Conservation (phyloP, 805 yeast genomes). For the Lipomyces oligophaga region DNA sequence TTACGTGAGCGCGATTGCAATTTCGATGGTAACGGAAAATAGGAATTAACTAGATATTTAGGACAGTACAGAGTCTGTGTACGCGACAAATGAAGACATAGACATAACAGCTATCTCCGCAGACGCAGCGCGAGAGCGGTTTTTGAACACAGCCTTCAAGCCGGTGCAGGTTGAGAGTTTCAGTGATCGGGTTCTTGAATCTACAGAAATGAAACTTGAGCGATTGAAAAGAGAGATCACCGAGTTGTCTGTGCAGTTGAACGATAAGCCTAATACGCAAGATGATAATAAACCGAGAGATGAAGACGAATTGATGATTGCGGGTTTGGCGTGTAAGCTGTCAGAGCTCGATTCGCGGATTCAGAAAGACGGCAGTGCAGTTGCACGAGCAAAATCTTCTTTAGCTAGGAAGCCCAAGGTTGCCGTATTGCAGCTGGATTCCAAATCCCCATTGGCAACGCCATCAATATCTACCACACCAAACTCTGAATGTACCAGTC, state of each 20-base stretch:
- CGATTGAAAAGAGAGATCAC: slow-evolving; percentile 15
- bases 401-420: too few species aligned
- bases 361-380: too few species aligned
- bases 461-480: neutral
- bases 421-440: too few species aligned
- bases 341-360: too few species aligned
- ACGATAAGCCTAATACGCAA: neutral
- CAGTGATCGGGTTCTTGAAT: slow-evolving; percentile 5
- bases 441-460: neutral
- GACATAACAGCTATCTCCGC: slow-evolving; percentile 19
- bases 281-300: neutral
- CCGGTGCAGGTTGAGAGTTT: neutral
- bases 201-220: slow-evolving; percentile 12
- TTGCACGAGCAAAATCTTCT: too few species aligned
- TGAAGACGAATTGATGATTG: too few species aligned
- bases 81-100: slow-evolving; percentile 17
- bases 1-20: slow-evolving; percentile 4
- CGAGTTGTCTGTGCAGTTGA: slow-evolving; percentile 8
- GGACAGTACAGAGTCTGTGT: neutral
- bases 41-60: neutral
- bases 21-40: neutral
- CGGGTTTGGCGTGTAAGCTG: too few species aligned
- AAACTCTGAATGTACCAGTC: too few species aligned
- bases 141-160: slow-evolving; percentile 13
- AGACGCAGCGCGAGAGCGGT: slow-evolving; percentile 24